These are phyloP conservation scores for Gracilaria caudata DNA, from an alignment of 23 red algal genomes.

Conservation along the genomic window DNA sequence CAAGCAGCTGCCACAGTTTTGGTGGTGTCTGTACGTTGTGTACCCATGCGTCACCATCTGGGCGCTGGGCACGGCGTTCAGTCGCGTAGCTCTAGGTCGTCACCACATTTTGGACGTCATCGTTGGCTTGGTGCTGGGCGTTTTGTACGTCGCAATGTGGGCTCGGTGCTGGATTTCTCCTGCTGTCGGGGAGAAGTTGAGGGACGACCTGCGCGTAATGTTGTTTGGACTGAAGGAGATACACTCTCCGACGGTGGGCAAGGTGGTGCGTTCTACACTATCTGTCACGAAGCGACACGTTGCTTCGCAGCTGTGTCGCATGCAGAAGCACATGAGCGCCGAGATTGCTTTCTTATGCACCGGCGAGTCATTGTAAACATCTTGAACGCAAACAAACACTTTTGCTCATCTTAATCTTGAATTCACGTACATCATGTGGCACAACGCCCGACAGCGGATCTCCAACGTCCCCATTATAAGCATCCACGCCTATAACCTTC, in stretches of 20 bases:
- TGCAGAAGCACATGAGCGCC: not conserved
- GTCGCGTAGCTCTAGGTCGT: slow-evolving; percentile 72
- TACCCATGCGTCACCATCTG: slow-evolving; percentile 36
- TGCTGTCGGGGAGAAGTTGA: slow-evolving; percentile 6
- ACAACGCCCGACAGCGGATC: no score
- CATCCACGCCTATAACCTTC: no score
- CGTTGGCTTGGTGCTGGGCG: slow-evolving; percentile 59
- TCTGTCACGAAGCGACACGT: not conserved
- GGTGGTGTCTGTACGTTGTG: not conserved
- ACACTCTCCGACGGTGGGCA: not conserved
- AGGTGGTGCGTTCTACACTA: not conserved
- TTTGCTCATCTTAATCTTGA: not conserved
- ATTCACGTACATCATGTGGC: not conserved
- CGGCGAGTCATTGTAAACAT: not conserved
- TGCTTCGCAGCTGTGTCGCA: not conserved
- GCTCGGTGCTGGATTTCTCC: slow-evolving; percentile 49
- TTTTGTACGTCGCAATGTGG: slow-evolving; percentile 47
- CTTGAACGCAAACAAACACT: not conserved
- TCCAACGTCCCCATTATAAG: no score
- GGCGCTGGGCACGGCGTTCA: slow-evolving; percentile 40
- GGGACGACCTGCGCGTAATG: slow-evolving; percentile 26
- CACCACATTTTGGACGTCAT: slow-evolving; percentile 82
- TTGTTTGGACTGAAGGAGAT: slow-evolving; percentile 22
- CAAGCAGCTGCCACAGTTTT: not conserved
- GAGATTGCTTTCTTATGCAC: not conserved